A percentile compares a stretch with the other conserved stretches of the same genome.
phyloP scores from a whole-genome alignment of 2,329 filamentous ascomycete genomes.

The Pezicula rhizophila region DNA sequence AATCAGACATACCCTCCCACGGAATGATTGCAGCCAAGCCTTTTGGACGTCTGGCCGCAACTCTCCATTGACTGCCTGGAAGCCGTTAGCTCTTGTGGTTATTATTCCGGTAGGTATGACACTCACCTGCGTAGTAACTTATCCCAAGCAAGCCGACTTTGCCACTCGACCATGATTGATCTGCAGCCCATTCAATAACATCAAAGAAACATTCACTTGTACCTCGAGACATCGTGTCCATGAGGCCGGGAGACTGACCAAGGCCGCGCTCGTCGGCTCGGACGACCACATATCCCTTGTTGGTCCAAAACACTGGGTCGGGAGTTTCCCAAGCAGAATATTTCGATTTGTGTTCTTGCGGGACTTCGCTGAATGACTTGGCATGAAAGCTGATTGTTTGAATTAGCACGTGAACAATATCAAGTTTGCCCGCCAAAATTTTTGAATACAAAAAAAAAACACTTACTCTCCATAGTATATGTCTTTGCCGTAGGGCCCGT shows the following conservation, averaged over 20 bases:
- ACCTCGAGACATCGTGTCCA: conserved; percentile 47
- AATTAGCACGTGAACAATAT: too few relatives aligned
- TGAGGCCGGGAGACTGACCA: conserved; percentile 44
- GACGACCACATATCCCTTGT: conserved; percentile 34
- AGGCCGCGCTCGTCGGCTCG: conserved; percentile 44
- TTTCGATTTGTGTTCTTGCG: conserved; percentile 33
- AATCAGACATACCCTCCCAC: conserved; percentile 51
- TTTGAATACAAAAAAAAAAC: too few relatives aligned
- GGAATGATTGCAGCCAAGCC: conserved; percentile 34
- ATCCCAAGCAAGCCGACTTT: conserved; percentile 46
- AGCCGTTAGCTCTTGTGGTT: too few relatives aligned
- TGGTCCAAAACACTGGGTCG: conserved; percentile 37
- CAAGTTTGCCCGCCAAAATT: too few relatives aligned
- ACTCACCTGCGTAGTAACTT: too few relatives aligned
- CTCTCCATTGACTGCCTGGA: too few relatives aligned
- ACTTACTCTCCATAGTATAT: conserved; percentile 1
- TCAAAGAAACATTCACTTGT: conserved; percentile 47
- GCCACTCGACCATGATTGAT: conserved; percentile 42
- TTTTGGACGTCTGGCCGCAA: too few relatives aligned
- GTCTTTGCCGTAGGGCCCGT: conserved; percentile 1
- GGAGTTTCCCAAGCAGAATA: conserved; percentile 39
- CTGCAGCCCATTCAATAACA: conserved; percentile 44
- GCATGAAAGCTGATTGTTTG: conserved; percentile 35
- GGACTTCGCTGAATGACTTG: conserved; percentile 40
- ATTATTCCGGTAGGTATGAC: too few relatives aligned